Percentiles rank a stretch among this genome's conserved stretches.
phyloP scores from a whole-genome alignment of 2,329 filamentous ascomycete genomes.

The Penicillium sp. region DNA sequence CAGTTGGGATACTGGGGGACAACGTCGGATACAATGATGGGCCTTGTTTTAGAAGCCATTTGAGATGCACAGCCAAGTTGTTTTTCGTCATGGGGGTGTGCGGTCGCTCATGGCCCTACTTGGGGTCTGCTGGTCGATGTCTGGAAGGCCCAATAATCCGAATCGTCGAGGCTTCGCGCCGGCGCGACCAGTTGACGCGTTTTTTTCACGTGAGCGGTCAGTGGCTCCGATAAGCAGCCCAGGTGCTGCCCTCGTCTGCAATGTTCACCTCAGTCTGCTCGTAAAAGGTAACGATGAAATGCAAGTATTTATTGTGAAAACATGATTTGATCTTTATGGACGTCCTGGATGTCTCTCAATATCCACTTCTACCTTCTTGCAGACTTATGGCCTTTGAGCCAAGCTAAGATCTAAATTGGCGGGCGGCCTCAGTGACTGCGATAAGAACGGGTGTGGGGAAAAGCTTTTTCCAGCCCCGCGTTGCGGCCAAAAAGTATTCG shows the following conservation, averaged over 20 bases:
- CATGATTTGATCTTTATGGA: too few species aligned
- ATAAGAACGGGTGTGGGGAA: constrained; percentile 15
- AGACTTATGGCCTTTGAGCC: too few species aligned
- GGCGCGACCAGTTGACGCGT: constrained; percentile 20
- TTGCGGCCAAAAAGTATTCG: background rate
- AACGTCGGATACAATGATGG: constrained; percentile 30
- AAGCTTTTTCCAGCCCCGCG: constrained; percentile 20
- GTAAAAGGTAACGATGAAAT: too few species aligned
- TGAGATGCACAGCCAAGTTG: constrained; percentile 42
- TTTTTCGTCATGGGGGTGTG: constrained; percentile 44
- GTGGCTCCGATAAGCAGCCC: constrained; percentile 3
- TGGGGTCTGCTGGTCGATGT: constrained; percentile 2
- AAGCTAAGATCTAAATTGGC: too few species aligned
- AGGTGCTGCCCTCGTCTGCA: background rate
- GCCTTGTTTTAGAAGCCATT: constrained; percentile 43
- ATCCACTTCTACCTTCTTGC: too few species aligned
- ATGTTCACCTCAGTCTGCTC: too few species aligned
- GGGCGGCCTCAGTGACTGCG: background rate
- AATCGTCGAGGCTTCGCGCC: constrained; percentile 3
- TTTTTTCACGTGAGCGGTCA: constrained; percentile 22
- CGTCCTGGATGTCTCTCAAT: too few species aligned
- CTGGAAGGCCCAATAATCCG: background rate
- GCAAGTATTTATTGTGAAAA: too few species aligned
- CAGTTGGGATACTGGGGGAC: constrained; percentile 18
- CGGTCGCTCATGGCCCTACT: constrained; percentile 24